Percentiles rank a stretch among this genome's conserved stretches.
Conservation (phyloP, 164 flowering plant genomes). For the Magnolia officinalis region DNA sequence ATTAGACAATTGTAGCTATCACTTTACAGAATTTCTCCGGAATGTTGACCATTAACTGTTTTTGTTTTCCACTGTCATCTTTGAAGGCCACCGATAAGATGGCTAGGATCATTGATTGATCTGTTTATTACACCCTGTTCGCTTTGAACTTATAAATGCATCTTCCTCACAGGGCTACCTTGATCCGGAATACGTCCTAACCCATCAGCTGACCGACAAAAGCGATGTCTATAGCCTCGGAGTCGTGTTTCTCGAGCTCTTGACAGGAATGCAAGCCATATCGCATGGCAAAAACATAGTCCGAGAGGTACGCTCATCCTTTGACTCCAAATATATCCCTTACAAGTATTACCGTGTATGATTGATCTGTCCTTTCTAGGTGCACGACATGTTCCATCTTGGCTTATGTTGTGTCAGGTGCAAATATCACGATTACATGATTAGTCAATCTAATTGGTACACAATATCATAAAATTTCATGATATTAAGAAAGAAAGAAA, state of each 20-base stretch:
- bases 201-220: conserved; percentile 52
- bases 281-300: conserved; percentile 55
- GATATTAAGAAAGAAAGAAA: too few relatives aligned
- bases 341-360: too few relatives aligned
- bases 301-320: conserved; percentile 35
- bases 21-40: background rate
- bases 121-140: background rate
- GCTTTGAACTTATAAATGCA: background rate
- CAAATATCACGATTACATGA: too few relatives aligned
- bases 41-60: background rate
- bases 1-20: background rate
- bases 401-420: background rate
- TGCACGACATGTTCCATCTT: background rate
- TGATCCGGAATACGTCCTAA: conserved; percentile 55
- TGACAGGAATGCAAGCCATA: conserved; percentile 54
- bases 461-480: too few relatives aligned
- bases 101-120: background rate
- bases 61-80: background rate
- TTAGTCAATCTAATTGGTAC: too few relatives aligned
- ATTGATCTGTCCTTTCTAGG: background rate
- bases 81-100: background rate
- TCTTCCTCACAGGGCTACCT: conserved; percentile 45
- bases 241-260: conserved; percentile 47
- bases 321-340: background rate
- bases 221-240: conserved; percentile 61